A percentile compares a stretch with the other conserved stretches of the same genome.
phyloP scores from a whole-genome alignment of 139 green algal species.

The Haematococcus lacustris region DNA sequence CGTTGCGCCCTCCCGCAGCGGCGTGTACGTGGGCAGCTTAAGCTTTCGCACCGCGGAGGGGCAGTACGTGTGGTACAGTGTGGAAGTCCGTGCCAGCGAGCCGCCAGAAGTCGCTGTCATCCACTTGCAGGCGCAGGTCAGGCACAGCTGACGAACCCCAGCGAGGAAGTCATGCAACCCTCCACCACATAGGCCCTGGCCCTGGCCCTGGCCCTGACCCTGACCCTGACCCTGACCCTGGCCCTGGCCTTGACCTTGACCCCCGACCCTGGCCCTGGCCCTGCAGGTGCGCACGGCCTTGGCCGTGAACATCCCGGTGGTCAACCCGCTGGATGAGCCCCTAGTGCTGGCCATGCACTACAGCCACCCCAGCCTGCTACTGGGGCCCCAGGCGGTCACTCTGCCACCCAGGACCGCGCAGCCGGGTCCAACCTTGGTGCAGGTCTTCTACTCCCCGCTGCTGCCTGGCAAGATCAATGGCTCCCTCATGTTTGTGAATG shows the following conservation, averaged over 20 bases:
- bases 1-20: slow-evolving; percentile 25
- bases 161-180: too few species aligned
- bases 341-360: slow-evolving; percentile 38
- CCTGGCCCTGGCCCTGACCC: too few species aligned
- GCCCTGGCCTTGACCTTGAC: too few species aligned
- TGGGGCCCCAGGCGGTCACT: slow-evolving; percentile 29
- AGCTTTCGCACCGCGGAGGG: slow-evolving; percentile 54
- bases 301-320: slow-evolving; percentile 25
- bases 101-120: slow-evolving; percentile 49
- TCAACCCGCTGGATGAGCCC: slow-evolving; percentile 40
- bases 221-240: too few species aligned
- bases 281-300: slow-evolving; percentile 13
- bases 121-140: slow-evolving; percentile 34
- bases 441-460: slow-evolving; percentile 59
- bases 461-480: slow-evolving; percentile 20
- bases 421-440: slow-evolving; percentile 12
- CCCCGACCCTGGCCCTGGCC: too few species aligned
- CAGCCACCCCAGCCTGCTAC: slow-evolving; percentile 22
- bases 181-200: too few species aligned
- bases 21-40: slow-evolving; percentile 42
- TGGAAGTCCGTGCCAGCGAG: slow-evolving; percentile 44
- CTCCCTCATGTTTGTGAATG: slow-evolving; percentile 38
- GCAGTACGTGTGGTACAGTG: slow-evolving; percentile 57
- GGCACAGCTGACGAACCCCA: too few species aligned
- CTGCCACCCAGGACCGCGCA: slow-evolving; percentile 13